phyloP scores from a whole-genome alignment of 805 yeast species.

The Yarrowia hollandica region DNA sequence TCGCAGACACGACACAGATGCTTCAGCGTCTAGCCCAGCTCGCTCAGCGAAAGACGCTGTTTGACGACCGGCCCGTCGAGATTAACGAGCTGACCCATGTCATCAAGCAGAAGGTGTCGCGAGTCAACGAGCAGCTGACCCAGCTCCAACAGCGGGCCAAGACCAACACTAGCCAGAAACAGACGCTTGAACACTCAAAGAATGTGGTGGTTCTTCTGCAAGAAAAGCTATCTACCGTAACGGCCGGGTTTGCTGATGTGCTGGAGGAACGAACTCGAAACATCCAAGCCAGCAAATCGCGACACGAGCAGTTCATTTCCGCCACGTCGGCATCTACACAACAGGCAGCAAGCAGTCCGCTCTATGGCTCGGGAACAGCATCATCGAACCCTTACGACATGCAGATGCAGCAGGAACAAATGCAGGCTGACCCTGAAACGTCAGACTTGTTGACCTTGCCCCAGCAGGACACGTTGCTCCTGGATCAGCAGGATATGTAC shows the following conservation, averaged over 20 bases:
- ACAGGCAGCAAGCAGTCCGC: constrained; percentile 31
- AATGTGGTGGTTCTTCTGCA: constrained; percentile 86
- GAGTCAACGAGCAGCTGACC: constrained; percentile 69
- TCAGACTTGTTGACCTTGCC: constrained; percentile 68
- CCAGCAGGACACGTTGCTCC: constrained; percentile 83
- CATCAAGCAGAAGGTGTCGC: constrained; percentile 77
- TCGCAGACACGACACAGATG: constrained; percentile 78
- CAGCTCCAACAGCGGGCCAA: constrained; percentile 56
- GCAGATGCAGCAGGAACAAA: constrained; percentile 36
- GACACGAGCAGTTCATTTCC: constrained; percentile 82
- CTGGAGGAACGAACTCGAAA: constrained; percentile 81
- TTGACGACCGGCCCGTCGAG: constrained; percentile 92
- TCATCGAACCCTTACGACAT: constrained; percentile 27
- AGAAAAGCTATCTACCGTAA: constrained; percentile 86
- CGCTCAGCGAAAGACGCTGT: constrained; percentile 86
- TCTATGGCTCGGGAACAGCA: constrained; percentile 30
- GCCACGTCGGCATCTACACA: constrained; percentile 40
- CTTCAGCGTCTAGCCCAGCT: constrained; percentile 76
- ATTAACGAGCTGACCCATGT: constrained; percentile 88
- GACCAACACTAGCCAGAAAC: constrained; percentile 50
- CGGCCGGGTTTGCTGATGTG: constrained; percentile 89
- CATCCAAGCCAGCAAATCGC: constrained; percentile 73
- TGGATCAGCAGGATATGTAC: constrained; percentile 76
- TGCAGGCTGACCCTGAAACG: constrained; percentile 41
- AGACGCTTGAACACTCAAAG: constrained; percentile 69